Evolutionary conservation across 1,139 yeast species (phyloP).

Genomic region (Lodderomyces jiufengensis): DNA sequence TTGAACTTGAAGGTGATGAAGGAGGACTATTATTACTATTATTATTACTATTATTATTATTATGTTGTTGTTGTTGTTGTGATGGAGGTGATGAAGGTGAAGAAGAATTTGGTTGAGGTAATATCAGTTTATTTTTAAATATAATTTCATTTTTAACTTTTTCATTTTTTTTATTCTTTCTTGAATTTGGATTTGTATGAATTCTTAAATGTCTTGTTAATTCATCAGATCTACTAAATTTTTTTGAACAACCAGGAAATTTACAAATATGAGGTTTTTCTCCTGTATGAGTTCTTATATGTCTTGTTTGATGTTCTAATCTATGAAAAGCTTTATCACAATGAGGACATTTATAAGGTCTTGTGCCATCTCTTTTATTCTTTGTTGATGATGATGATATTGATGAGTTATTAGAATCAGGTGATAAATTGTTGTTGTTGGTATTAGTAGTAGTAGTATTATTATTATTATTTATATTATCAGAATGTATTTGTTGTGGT

Average conservation of each 20-base stretch:
- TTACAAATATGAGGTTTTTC: conserved; percentile 90
- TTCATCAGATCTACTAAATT: conserved; percentile 86
- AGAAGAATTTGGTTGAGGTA: conserved; percentile 1
- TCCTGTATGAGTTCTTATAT: conserved; percentile 92
- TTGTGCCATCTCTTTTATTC: conserved; percentile 22
- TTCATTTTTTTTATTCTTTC: conserved; percentile 45
- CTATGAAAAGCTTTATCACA: conserved; percentile 92
- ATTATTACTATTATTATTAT: neutral
- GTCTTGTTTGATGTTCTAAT: conserved; percentile 91
- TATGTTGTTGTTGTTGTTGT: neutral
- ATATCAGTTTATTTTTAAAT: conserved; percentile 1
- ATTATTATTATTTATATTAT: too few species aligned
- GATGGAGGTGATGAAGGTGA: neutral
- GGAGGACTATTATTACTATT: neutral
- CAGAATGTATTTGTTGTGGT: too few species aligned
- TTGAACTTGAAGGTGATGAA: conserved; percentile 1
- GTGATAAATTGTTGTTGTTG: neutral
- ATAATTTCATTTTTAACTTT: conserved; percentile 2
- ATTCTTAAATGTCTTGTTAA: conserved; percentile 85
- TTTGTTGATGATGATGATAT: neutral
- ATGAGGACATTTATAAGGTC: conserved; percentile 89
- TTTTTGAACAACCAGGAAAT: conserved; percentile 82
- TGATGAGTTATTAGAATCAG: neutral
- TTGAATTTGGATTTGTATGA: conserved; percentile 73
- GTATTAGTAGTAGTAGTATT: too few species aligned